Evolutionary conservation across 306 rosid species (phyloP), one percentile per base, ranked within the genome.

Genomic region (Herpetospermum pedunculosum): DNA sequence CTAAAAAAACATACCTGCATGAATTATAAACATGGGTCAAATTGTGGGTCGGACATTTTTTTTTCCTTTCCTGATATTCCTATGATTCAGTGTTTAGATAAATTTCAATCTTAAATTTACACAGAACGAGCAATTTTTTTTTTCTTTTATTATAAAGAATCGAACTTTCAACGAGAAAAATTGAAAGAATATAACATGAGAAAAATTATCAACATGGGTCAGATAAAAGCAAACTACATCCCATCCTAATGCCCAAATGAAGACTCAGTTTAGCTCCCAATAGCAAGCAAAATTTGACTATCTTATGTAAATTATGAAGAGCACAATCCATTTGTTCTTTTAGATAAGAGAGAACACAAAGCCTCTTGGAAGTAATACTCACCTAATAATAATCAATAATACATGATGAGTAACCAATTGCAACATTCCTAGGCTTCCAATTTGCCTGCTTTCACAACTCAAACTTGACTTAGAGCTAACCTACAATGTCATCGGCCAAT

Each of bases 401-500:
- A 19, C 21, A 38, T 0, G 16, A 38, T 0, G 16, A 35, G 8
- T 5, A 40, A 65, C 8, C 21, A 40, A 19, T 38, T 11, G 34
- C 2, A 43, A 28, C 73, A 23, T 43, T 69, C 72, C 49, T 35
- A 25, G 21, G 10, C 35, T 23, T 41, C 9, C 52, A 40, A 38
- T 38, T 41, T 23, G 26, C 43, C 21, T 18, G 23, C 69, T 57
- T 57, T 26, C 35, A 28, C 12, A 32, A 60, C 2, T 5, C 68
- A 32, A 5, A n/a, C n/a, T 16, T 58, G 69, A 21, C 19, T 26
- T 69, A 29, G 67, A 43, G 50, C 68, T 74, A 55, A 8, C 53
- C 32, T 21, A 13, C 49, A 55, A 55, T 25, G 37, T 79, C 85
- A 26, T 89, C 84, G 3, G 85, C 81, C 76, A 87, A 74, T 29